Evolutionary conservation across 202 grass and related monocot genomes (phyloP), one percentile per base, ranked within the genome.

Genomic region (Brachypodium distachyon): DNA sequence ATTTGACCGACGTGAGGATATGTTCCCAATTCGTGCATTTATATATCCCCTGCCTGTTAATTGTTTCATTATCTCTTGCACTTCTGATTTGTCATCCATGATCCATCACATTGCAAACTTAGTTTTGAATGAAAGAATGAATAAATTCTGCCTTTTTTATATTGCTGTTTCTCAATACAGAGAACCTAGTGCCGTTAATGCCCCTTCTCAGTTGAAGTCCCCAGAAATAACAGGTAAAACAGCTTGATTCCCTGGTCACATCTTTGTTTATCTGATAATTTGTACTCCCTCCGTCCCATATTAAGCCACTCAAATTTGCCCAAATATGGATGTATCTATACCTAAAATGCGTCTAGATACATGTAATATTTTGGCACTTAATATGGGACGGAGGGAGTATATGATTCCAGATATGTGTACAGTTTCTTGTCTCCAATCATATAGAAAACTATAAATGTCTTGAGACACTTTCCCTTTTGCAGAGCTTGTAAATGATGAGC

Each of bases 401-500:
- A 53, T 40, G 40, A 74, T 76, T 78, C 47, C 4, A 44, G 2
- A 49, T 71, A 47, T 58, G 16, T 67, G 53, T 19, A 11, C 61
- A n/a, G 8, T 17, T 76, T 63, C n/a, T 29, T n/a, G 10, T 70
- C 4, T 27, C 6, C 76, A n/a, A 31, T 68, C 31, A 4, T 68
- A 40, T 68, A 40, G 1, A 67, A 29, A 46, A 18, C 9, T 47
- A 46, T 22, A 16, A 72, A 51, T 80, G 18, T 77, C 56, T 68
- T 72, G 43, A 63, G 16, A 16, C 42, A 43, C 65, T 75, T 21
- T 27, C 22, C 52, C 6, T 63, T 79, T 42, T 78, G 69, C 84
- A 97, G 94, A 97, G 33, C 56, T 77, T 79, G 60, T 79, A 72
- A 80, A 72, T 77, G 87, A 90, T 46, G 96, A 97, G 84, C 44